These are phyloP conservation scores for Stagonosporopsis vannaccii DNA, from an alignment of 2,329 filamentous ascomycete species.

Conservation along the genomic window DNA sequence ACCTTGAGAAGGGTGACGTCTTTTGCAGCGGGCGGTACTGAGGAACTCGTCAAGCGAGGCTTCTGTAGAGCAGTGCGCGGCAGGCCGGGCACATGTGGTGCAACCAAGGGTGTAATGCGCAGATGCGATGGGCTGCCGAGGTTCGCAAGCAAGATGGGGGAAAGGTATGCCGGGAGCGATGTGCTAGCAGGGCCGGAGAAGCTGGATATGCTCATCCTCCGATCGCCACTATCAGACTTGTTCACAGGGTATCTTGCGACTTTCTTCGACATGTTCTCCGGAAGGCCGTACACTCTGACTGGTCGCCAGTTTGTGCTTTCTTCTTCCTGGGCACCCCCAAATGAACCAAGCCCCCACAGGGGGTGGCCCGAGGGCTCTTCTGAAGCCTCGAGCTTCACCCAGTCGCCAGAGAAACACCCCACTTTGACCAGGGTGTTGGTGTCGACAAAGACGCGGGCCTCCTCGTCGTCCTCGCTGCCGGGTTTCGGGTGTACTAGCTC, in stretches of 20 bases:
- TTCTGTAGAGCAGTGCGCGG: constrained; percentile 51
- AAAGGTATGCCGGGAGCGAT: constrained; percentile 69
- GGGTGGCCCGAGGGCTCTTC: constrained; percentile 75
- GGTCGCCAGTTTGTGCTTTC: constrained; percentile 77
- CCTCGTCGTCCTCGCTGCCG: constrained; percentile 81
- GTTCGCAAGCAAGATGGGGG: constrained; percentile 87
- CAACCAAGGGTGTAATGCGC: constrained; percentile 74
- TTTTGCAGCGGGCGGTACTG: constrained; percentile 66
- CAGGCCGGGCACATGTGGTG: constrained; percentile 52
- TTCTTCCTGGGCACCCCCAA: constrained; percentile 68
- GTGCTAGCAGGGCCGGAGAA: constrained; percentile 48
- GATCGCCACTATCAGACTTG: constrained; percentile 42
- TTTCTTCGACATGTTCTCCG: constrained; percentile 70
- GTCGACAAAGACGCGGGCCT: constrained; percentile 88
- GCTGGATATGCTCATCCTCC: constrained; percentile 57
- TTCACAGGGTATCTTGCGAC: constrained; percentile 63
- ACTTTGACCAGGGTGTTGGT: constrained; percentile 85
- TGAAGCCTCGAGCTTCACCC: constrained; percentile 84
- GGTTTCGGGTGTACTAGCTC: constrained; percentile 88
- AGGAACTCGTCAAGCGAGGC: constrained; percentile 53
- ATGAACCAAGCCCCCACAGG: constrained; percentile 73
- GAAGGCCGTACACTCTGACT: constrained; percentile 86
- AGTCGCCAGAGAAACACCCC: constrained; percentile 96
- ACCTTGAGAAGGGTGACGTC: constrained; percentile 91
- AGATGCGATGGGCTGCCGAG: constrained; percentile 80